A percentile compares a stretch with the other conserved stretches of the same genome.
These are phyloP conservation scores for Ophiostoma novo-ulmi DNA, from an alignment of 2,329 filamentous ascomycete species.

Conservation along the genomic window DNA sequence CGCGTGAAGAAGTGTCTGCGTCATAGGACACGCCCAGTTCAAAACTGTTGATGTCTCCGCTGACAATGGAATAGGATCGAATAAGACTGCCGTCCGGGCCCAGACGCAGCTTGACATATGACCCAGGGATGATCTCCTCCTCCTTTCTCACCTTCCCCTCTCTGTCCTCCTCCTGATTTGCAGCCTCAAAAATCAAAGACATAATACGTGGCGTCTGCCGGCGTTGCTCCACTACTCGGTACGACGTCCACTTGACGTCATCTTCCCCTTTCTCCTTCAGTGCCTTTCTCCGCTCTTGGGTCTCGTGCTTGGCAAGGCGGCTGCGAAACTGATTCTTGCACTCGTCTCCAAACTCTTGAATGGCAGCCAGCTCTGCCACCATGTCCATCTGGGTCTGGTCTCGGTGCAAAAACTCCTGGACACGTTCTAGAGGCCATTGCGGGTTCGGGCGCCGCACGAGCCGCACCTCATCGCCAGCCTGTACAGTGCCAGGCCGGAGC, in stretches of 20 bases:
- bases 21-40: not conserved
- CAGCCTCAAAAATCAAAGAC: constrained; percentile 1
- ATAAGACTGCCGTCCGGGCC: not conserved
- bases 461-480: constrained; percentile 51
- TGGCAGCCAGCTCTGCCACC: not conserved
- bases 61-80: not conserved
- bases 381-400: not conserved
- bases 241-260: not conserved
- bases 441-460: constrained; percentile 53
- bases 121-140: not conserved
- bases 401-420: constrained; percentile 40
- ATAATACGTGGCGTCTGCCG: not conserved
- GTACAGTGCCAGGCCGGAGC: constrained; percentile 49
- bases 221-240: not conserved
- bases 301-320: not conserved
- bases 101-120: not conserved
- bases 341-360: not conserved
- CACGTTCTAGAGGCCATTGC: constrained; percentile 56
- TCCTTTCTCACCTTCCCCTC: not conserved
- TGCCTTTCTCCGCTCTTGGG: not conserved
- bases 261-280: not conserved
- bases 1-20: not conserved
- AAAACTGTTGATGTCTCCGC: not conserved
- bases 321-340: not conserved
- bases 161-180: not conserved